These are phyloP conservation scores for Phoma sp. DNA, from an alignment of 2,329 filamentous ascomycete species.

Conservation along the genomic window DNA sequence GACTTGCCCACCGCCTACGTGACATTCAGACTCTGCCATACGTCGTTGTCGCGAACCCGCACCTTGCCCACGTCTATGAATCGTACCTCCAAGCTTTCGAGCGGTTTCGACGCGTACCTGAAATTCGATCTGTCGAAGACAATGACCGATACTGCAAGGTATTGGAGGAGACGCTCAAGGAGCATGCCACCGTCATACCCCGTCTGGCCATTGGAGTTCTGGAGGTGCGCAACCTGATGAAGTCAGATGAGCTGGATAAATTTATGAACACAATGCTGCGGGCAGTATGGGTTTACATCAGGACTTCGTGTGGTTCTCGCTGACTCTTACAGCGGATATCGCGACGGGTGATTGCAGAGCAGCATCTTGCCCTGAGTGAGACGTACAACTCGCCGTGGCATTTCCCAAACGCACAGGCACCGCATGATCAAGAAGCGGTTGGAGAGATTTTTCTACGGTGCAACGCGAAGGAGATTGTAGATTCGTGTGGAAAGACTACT, in stretches of 20 bases:
- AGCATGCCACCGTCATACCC: conserved; percentile 92
- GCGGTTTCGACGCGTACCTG: conserved; percentile 79
- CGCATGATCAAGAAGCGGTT: conserved; percentile 78
- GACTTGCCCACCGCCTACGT: conserved; percentile 89
- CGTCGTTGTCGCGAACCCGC: conserved; percentile 91
- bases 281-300: conserved; percentile 65
- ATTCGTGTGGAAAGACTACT: conserved; percentile 79
- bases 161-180: conserved; percentile 78
- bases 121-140: conserved; percentile 84
- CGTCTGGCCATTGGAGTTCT: conserved; percentile 93
- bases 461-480: conserved; percentile 86
- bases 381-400: conserved; percentile 92
- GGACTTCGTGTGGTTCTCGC: not conserved
- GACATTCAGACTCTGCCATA: conserved; percentile 98
- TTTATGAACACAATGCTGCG: conserved; percentile 95
- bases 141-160: conserved; percentile 87
- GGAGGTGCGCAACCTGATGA: conserved; percentile 84
- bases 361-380: conserved; percentile 92
- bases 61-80: conserved; percentile 94
- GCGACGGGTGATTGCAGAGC: conserved; percentile 93
- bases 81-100: conserved; percentile 98
- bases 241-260: conserved; percentile 79
- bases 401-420: conserved; percentile 74
- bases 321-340: conserved; percentile 74
- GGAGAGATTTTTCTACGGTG: conserved; percentile 95